Conservation (phyloP, 345 rosid species). For the Heritiera fomes region DNA sequence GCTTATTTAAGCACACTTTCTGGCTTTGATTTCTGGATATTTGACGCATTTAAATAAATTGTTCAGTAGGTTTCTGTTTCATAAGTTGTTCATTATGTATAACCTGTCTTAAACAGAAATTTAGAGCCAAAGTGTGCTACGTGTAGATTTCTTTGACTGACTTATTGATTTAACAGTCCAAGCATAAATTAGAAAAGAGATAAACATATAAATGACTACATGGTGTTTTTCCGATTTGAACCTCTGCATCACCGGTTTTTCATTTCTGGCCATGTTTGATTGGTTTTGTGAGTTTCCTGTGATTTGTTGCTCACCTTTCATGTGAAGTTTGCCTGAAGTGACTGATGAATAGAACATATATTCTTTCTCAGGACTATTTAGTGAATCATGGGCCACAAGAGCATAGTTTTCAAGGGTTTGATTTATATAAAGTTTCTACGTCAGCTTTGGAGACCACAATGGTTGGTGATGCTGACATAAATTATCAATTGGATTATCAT, state of each 20-base stretch:
- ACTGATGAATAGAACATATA: slow-evolving; percentile 12
- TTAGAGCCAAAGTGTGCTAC: neutral
- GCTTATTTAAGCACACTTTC: neutral
- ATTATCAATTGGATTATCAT: slow-evolving; percentile 48
- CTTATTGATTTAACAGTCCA: neutral
- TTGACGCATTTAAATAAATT: neutral
- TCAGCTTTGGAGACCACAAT: slow-evolving; percentile 36
- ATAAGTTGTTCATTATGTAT: neutral
- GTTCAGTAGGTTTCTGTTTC: neutral
- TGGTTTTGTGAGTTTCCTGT: neutral
- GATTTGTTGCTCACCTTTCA: neutral
- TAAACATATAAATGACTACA: neutral
- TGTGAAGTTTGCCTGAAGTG: neutral
- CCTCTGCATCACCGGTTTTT: neutral
- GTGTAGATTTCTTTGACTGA: slow-evolving; percentile 1
- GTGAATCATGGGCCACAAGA: slow-evolving; percentile 38
- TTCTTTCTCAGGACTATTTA: slow-evolving; percentile 45
- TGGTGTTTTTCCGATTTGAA: neutral
- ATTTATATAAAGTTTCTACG: slow-evolving; percentile 39
- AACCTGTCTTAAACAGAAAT: neutral
- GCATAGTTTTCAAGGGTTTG: slow-evolving; percentile 45
- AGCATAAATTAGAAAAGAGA: neutral
- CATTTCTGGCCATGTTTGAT: neutral
- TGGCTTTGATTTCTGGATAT: neutral
- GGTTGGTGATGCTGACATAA: slow-evolving; percentile 40